Base-by-base conservation (phyloP, 305 asterid genomes). In the Solanum hybrid region DNA sequence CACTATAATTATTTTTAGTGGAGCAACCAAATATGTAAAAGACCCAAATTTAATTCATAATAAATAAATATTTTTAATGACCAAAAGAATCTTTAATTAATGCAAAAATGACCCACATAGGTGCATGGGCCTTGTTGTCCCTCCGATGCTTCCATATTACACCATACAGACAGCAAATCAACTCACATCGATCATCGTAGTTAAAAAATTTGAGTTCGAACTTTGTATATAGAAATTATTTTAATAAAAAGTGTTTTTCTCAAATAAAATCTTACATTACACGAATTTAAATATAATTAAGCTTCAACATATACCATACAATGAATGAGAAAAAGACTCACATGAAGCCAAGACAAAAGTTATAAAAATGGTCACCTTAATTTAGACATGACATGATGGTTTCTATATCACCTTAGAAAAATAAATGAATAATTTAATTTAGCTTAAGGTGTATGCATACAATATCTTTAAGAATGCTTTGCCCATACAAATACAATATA, bases 201-300 rank as follows among this genome's bases (percentile, higher is more conserved):
- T 42, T 18, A 12, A 0, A 42, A 42, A 0, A 1, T 42, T 42
- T 42, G 2, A 42, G 1, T 42, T 42, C 2, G 2, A 42, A 0
- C 1, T 12, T 31, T 31, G 33, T 31, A 31, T 31, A 31, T 31
- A 31, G 33, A 31, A 31, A 31, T 2, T 2, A 2, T 31, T 31
- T 31, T 31, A 31, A 31, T 31, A 31, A 31, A 31, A 31, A 3
- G n/a, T n/a, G n/a, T n/a, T 31, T 12, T 1, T 42, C 1, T 4
- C 0, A 1, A 42, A 42, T 42, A 42, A 42, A 42, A 0, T 42
- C 0, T 12, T 42, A 42, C 2, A 4, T 42, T 12, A 12, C 6
- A 42, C 1, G 6, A 42, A 42, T 12, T 42, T 0, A 42, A 42
- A 42, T 4, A 42, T 42, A 42, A 13, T 46, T 46, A 13, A 13